phyloP scores from a whole-genome alignment of 495 filamentous ascomycete species.

The Paragyromitra xinjiangensis region DNA sequence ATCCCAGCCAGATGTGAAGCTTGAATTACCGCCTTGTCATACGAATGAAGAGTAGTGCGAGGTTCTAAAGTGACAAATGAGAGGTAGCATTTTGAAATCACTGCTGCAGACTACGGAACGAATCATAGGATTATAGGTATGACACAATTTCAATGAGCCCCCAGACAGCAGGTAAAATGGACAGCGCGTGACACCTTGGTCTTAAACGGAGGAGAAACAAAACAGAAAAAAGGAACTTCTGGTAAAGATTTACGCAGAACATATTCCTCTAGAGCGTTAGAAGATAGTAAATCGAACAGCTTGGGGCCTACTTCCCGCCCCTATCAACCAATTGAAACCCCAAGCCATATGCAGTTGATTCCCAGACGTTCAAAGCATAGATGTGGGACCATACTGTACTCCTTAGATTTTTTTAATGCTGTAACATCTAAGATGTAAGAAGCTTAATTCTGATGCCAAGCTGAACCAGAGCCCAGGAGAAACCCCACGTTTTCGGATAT shows the following conservation, averaged over 20 bases:
- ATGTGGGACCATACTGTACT: too few species aligned
- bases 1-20: not conserved
- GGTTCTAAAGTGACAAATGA: not conserved
- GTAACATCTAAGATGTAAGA: not conserved
- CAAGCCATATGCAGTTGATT: too few species aligned
- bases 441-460: slow-evolving; percentile 18
- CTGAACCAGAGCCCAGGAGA: not conserved
- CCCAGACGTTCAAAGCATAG: too few species aligned
- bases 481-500: slow-evolving; percentile 14
- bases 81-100: not conserved
- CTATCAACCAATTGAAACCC: too few species aligned
- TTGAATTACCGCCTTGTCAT: not conserved
- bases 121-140: not conserved
- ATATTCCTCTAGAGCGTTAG: not conserved
- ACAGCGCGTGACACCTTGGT: not conserved
- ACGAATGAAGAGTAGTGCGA: not conserved
- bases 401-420: not conserved
- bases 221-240: not conserved
- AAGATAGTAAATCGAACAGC: not conserved
- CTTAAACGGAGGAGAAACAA: not conserved
- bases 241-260: not conserved
- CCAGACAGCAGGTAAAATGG: not conserved
- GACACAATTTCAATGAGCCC: not conserved
- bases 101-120: not conserved
- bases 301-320: not conserved